Percentiles rank a stretch among this genome's conserved stretches.
Conservation (phyloP, 2,329 filamentous ascomycete species). For the Aureobasidium lini region DNA sequence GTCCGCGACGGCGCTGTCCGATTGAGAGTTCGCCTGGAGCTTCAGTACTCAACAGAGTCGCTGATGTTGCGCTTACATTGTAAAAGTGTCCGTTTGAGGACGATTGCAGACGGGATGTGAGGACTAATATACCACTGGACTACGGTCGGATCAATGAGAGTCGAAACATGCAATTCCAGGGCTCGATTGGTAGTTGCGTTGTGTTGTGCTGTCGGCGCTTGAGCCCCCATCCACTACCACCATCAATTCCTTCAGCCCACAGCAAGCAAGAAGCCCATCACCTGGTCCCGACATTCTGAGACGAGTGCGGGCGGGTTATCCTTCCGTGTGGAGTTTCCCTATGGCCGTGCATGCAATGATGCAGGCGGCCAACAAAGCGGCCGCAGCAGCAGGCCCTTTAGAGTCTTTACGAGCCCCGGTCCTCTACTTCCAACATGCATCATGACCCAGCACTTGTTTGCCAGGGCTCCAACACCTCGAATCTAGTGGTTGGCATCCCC, state of each 20-base stretch:
- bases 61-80: background rate
- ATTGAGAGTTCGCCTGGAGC: background rate
- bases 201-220: conserved; percentile 7
- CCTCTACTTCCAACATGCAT: conserved; percentile 6
- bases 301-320: conserved; percentile 4
- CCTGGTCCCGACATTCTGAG: background rate
- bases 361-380: conserved; percentile 13
- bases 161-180: background rate
- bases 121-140: conserved; percentile 1
- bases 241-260: conserved; percentile 6
- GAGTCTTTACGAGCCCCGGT: conserved; percentile 7
- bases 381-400: conserved; percentile 7
- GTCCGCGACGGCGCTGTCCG: conserved; percentile 8
- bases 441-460: background rate
- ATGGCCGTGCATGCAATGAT: conserved; percentile 3
- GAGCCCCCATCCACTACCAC: background rate
- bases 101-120: conserved; percentile 4
- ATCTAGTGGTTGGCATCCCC: conserved; percentile 8
- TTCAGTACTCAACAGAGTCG: background rate
- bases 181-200: conserved; percentile 10
- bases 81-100: conserved; percentile 3
- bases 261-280: conserved; percentile 10
- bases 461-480: background rate
- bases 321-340: conserved; percentile 11
- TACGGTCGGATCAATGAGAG: conserved; percentile 10